A percentile compares a stretch with the other conserved stretches of the same genome.
phyloP scores from a whole-genome alignment of 768 basidiomycete genomes.

The Ramaria rubella region DNA sequence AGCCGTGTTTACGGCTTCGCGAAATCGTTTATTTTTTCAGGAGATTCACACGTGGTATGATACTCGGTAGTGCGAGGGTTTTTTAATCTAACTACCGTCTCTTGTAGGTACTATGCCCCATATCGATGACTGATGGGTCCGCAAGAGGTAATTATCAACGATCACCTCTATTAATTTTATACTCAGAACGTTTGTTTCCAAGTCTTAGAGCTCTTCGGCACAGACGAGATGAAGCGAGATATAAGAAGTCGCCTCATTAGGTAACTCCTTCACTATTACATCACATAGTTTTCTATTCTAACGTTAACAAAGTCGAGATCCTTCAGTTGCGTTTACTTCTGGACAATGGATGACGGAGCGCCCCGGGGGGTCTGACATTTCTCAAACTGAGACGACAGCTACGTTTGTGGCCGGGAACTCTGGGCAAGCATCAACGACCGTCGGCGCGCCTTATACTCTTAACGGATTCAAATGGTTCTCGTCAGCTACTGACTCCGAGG shows the following conservation, averaged over 20 bases:
- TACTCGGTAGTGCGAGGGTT: conserved; percentile 4
- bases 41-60: conserved; percentile 58
- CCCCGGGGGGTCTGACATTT: conserved; percentile 71
- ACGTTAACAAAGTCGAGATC: conserved; percentile 46
- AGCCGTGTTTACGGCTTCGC: conserved; percentile 62
- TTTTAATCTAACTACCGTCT: background rate
- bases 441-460: conserved; percentile 50
- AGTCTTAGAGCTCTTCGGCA: conserved; percentile 64
- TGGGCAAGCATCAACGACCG: conserved; percentile 20
- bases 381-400: conserved; percentile 64
- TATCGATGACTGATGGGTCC: conserved; percentile 75
- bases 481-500: conserved; percentile 70
- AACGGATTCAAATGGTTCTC: conserved; percentile 84
- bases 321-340: conserved; percentile 54
- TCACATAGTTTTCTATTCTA: background rate
- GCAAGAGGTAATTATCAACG: conserved; percentile 41
- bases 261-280: conserved; percentile 24
- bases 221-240: conserved; percentile 49
- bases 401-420: conserved; percentile 22
- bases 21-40: conserved; percentile 54
- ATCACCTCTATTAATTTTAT: background rate
- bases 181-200: conserved; percentile 12
- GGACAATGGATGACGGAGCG: conserved; percentile 86
- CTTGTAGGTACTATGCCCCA: conserved; percentile 59
- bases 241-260: conserved; percentile 56